phyloP scores from a whole-genome alignment of 768 basidiomycete species.

The Postia placenta region DNA sequence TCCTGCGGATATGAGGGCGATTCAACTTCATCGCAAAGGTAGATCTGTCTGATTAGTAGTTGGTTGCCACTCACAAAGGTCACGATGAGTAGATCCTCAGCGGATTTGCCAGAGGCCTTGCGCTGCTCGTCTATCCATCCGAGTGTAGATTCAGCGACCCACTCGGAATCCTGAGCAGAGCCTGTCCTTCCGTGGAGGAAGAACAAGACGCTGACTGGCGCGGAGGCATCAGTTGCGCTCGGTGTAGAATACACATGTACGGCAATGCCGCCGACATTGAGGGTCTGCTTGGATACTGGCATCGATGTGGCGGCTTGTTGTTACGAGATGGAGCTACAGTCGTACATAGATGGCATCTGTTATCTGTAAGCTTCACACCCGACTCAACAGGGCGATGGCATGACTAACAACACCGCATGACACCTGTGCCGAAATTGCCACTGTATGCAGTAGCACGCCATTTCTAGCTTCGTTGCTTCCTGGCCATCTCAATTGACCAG shows the following conservation, averaged over 20 bases:
- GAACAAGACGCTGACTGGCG: constrained; percentile 31
- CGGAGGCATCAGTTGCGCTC: constrained; percentile 6
- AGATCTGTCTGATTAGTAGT: neutral
- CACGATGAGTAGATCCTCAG: constrained; percentile 40
- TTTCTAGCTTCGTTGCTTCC: too few species aligned
- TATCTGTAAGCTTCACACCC: too few species aligned
- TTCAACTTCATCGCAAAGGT: neutral
- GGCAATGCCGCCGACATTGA: constrained; percentile 24
- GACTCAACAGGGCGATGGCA: too few species aligned
- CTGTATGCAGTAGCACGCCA: too few species aligned
- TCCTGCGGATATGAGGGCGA: constrained; percentile 27
- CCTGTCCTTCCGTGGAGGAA: constrained; percentile 43
- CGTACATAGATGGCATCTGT: too few species aligned
- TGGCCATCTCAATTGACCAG: too few species aligned
- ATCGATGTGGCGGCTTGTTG: neutral
- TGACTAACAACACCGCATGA: too few species aligned
- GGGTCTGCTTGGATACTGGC: constrained; percentile 7
- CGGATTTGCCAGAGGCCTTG: constrained; percentile 6
- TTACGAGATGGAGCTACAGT: too few species aligned
- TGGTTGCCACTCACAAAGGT: constrained; percentile 32
- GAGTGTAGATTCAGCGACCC: constrained; percentile 29
- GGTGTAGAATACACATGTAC: constrained; percentile 22
- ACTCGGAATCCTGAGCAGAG: constrained; percentile 26
- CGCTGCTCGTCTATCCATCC: constrained; percentile 14
- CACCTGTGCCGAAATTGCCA: too few species aligned